Evolutionary conservation across 352 stramenopile species (phyloP), one percentile per base, ranked within the genome.

Genomic region (Globisporangium takayamanum): DNA sequence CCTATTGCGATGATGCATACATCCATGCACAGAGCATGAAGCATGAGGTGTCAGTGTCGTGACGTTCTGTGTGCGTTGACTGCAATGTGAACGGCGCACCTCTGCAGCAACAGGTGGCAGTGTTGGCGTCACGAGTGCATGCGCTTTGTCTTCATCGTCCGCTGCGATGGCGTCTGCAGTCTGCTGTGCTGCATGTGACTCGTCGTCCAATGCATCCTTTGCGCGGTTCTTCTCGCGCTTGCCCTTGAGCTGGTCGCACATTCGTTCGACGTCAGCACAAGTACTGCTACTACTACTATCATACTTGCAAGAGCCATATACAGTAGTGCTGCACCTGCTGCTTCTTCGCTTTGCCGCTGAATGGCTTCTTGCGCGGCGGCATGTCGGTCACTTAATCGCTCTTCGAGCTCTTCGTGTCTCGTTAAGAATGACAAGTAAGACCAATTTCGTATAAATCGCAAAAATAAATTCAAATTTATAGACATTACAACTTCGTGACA

Each of bases 281-380:
- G 26, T 11, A 7, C 14, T 18, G 22, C 22, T 22, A 22, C 10
- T 2, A 6, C 36, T 26, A 25, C 14, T 12, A 7, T 20, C 44
- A 45, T 2, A 33, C 5, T 20, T 20, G 5, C 26, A 26, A 41
- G 30, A 30, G 36, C n/a, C 5, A 20, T n/a, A 33, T 5, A 5
- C 15, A 26, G 25, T 20, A 18, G 18, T 11, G 6, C 14, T 36
- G 22, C 26, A 88, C 82, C 76, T 94, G 84, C 60, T 91, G 80
- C 72, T 94, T 94, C 78, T 94, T 94, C 60, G 80, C 81, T 59
- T 94, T 94, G 63, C 80, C 82, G 57, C 81, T 92, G 59, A 94
- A 94, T n/a, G 81, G 84, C 68, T 84, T 92, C 70, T 84, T 89
- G 59, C 76, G 63, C 22, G 74, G 67, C 49, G 69, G 25, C 69